Evolutionary conservation across 768 basidiomycete species (phyloP), one percentile per base, ranked within the genome.

Genomic region (Leccinum disarticulatum): DNA sequence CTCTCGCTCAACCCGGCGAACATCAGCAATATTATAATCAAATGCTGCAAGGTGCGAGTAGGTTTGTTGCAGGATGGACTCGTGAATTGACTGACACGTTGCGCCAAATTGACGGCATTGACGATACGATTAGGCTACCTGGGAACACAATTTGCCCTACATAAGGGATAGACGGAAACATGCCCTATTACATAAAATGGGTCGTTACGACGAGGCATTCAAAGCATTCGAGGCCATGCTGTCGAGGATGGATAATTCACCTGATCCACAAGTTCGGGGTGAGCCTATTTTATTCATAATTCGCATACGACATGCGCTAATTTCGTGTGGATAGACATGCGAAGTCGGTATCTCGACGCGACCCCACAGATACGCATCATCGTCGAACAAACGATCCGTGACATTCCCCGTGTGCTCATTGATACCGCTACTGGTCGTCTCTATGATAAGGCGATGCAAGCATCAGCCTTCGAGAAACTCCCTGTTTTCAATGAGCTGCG

Each of bases 281-380:
- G 8, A 41, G 41, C n/a, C 38, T n/a, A n/a, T n/a, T 41, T 41
- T 1, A 9, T n/a, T 41, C 41, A n/a, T 4, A n/a, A 10, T n/a
- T n/a, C n/a, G 7, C 41, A 41, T 9, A 9, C 9, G n/a, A 1
- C 3, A 1, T 38, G 7, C 7, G n/a, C 41, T n/a, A 3, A 41
- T 41, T 41, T 41, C 9, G 17, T 10, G 9, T 10, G 2, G 17
- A n/a, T 43, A 43, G 41, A n/a, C 2, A 43, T 43, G 17, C 41
- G 41, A 5, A 43, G 4, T 43, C 41, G 4, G 9, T 43, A 43
- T 43, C 41, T 43, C 2, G n/a, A 43, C 41, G 9, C 0, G 0
- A 43, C 41, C 17, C 1, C n/a, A n/a, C 0, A n/a, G 0, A 43
- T 43, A 43, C 41, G n/a, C 3, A n/a, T 0, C 1, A n/a, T n/a